Evolutionary conservation across 2,329 filamentous ascomycete species (phyloP), one percentile per base, ranked within the genome.

Genomic region (Verticillium alfalfae): DNA sequence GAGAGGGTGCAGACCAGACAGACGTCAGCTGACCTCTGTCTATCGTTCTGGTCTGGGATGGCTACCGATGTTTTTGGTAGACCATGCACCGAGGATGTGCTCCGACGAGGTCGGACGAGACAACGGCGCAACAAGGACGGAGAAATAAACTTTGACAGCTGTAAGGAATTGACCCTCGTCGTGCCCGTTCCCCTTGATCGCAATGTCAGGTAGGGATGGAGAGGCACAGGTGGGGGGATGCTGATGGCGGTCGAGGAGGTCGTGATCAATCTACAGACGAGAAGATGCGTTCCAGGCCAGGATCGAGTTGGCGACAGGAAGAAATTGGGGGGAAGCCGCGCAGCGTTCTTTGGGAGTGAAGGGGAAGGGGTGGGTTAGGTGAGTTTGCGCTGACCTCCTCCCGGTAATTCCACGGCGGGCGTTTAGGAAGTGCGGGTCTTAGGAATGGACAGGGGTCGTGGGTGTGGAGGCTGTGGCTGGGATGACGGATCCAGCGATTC

Each of bases 291-390:
- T 49, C 45, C 45, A 52, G 10, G 18, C 45, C 45, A 52, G 54
- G 54, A 31, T 34, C 31, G 54, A 36, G 26, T 56, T 36, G 54
- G 34, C 54, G 54, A 56, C 26, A 36, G 54, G 34, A 56, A 56
- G 54, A 56, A 56, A 56, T 36, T 56, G 54, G 54, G 54, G 54
- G 54, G 54, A 56, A 56, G 54, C 54, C 54, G 54, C 54, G 54
- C 54, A 34, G 54, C 34, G 54, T 56, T 56, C 54, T 56, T 56
- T 56, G 58, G 57, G 45, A 58, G 57, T 26, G 39, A 45, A 58
- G 57, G 45, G 57, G 57, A 58, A 58, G 57, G 39, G 57, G 22
- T 58, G 57, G 38, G 57, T 58, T 58, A 31, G 38, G 38, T 58
- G 38, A 26, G 57, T 39, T 49, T 58, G 45, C n/a, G 45, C 45